Conservation (phyloP, 345 rosid species). For the Excoecaria agallocha region DNA sequence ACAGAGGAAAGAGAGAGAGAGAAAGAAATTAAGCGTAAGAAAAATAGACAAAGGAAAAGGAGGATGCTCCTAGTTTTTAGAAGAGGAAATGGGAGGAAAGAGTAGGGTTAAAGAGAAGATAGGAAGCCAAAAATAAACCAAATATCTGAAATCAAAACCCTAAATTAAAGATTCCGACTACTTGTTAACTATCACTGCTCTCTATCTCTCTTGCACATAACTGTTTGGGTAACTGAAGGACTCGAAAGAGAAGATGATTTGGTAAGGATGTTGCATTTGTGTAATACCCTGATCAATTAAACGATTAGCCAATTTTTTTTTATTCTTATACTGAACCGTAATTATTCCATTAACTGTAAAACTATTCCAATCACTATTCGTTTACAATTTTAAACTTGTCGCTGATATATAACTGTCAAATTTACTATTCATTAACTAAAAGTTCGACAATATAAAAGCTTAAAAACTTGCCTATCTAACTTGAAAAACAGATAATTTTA, state of each 20-base stretch:
- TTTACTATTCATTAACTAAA: too few species aligned
- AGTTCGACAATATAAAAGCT: too few species aligned
- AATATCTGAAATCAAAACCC: not conserved
- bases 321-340: too few species aligned
- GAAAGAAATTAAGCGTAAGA: not conserved
- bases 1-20: not conserved
- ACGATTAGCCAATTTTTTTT: too few species aligned
- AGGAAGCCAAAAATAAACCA: slow-evolving; percentile 40
- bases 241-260: not conserved
- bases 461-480: too few species aligned
- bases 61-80: slow-evolving; percentile 40
- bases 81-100: slow-evolving; percentile 48
- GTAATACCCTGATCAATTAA: too few species aligned
- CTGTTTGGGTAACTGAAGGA: not conserved
- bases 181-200: not conserved
- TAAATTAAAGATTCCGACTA: not conserved
- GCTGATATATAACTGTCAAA: too few species aligned
- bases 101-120: slow-evolving; percentile 49
- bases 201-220: not conserved
- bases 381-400: too few species aligned
- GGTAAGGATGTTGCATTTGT: slow-evolving; percentile 1
- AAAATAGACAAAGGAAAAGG: not conserved
- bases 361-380: too few species aligned
- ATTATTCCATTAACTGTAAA: too few species aligned
- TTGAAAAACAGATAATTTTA: too few species aligned